These are phyloP conservation scores for Neofusicoccum parvum DNA, from an alignment of 2,329 filamentous ascomycete genomes.

Conservation along the genomic window DNA sequence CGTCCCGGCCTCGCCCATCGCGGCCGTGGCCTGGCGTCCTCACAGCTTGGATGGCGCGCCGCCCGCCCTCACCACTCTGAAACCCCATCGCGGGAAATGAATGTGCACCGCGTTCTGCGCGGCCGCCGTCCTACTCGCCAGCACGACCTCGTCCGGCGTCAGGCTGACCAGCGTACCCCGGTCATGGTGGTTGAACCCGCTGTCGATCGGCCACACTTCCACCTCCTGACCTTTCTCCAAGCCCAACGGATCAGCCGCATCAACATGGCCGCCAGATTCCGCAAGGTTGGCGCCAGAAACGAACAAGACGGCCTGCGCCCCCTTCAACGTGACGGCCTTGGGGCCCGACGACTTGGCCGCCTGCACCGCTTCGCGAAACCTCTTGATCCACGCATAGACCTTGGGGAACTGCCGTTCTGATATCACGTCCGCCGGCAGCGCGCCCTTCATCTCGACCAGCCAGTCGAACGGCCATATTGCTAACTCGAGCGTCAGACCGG, in stretches of 20 bases:
- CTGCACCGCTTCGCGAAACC: slow-evolving; percentile 58
- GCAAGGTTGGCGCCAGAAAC: slow-evolving; percentile 52
- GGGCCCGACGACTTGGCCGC: slow-evolving; percentile 45
- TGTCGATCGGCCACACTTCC: slow-evolving; percentile 39
- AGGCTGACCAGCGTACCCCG: slow-evolving; percentile 33
- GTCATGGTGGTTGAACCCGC: slow-evolving; percentile 34
- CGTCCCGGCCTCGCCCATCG: neutral
- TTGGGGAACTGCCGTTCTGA: slow-evolving; percentile 58
- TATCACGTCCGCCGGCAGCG: slow-evolving; percentile 57
- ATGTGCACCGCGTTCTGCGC: slow-evolving; percentile 26
- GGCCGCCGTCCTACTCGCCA: slow-evolving; percentile 24
- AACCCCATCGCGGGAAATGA: slow-evolving; percentile 32
- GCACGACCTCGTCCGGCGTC: slow-evolving; percentile 31
- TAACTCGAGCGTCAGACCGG: slow-evolving; percentile 26
- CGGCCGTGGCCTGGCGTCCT: neutral
- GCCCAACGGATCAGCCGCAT: slow-evolving; percentile 55
- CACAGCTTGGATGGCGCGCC: slow-evolving; percentile 13
- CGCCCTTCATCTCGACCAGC: slow-evolving; percentile 59
- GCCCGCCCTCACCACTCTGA: slow-evolving; percentile 28
- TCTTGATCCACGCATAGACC: slow-evolving; percentile 64
- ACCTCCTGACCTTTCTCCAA: slow-evolving; percentile 59
- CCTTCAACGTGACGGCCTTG: slow-evolving; percentile 50
- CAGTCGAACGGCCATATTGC: slow-evolving; percentile 69
- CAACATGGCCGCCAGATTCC: slow-evolving; percentile 49
- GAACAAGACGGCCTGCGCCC: slow-evolving; percentile 55